Conservation (phyloP, 108 stramenopile genomes). For the Parmales sp. region DNA sequence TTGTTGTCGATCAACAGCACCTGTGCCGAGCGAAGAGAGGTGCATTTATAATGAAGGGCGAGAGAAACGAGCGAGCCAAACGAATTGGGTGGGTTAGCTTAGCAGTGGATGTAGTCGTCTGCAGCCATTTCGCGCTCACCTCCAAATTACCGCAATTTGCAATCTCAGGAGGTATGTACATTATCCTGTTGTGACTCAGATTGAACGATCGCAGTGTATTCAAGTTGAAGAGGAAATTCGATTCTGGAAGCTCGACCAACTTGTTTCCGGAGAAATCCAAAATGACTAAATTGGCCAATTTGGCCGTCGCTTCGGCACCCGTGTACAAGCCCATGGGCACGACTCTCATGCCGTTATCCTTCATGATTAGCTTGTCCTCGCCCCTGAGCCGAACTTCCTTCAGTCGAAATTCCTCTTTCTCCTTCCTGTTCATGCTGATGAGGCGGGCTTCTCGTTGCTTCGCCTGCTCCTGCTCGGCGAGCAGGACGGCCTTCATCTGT, state of each 20-base stretch:
- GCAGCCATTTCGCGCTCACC: no score
- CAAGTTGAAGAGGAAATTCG: constrained; percentile 17
- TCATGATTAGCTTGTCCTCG: not conserved
- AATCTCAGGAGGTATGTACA: constrained; percentile 14
- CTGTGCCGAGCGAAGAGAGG: no score
- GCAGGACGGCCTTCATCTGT: not conserved
- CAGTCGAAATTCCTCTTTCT: constrained; percentile 2
- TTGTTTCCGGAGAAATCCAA: constrained; percentile 12
- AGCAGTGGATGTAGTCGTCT: no score
- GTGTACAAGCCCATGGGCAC: constrained; percentile 1
- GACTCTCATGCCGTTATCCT: not conserved
- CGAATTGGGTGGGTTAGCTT: no score
- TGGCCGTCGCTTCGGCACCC: not conserved
- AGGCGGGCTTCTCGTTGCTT: not conserved
- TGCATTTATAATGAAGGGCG: no score
- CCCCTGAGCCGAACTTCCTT: not conserved
- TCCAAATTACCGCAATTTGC: constrained; percentile 16
- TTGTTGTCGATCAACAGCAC: constrained; percentile 21
- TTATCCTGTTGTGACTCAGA: constrained; percentile 23
- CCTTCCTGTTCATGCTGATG: not conserved
- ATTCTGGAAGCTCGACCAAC: constrained; percentile 12
- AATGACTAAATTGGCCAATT: constrained; percentile 5
- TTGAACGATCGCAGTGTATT: constrained; percentile 20
- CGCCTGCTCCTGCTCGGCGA: constrained; percentile 10
- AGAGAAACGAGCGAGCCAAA: no score